Evolutionary conservation across 2,329 filamentous ascomycete species (phyloP).

Genomic region (Leptographium lundbergii): DNA sequence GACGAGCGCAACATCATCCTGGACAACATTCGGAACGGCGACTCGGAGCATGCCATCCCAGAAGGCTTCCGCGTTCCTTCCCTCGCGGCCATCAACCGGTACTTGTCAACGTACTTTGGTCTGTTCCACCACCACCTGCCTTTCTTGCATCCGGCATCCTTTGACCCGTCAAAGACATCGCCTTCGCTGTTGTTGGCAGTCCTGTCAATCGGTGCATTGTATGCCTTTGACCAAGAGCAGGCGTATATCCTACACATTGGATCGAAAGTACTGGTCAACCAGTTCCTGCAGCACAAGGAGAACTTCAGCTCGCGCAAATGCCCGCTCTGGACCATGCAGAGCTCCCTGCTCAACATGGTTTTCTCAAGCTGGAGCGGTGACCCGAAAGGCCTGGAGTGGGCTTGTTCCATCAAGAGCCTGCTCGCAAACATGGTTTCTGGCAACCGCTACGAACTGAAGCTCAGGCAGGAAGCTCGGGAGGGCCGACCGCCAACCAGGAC

Average conservation of each 20-base stretch:
- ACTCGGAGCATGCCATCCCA: constrained; percentile 69
- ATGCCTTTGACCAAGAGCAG: constrained; percentile 94
- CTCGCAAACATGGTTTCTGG: constrained; percentile 98
- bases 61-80: constrained; percentile 83
- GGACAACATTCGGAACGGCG: constrained; percentile 71
- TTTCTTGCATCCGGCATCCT: constrained; percentile 87
- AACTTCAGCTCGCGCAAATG: constrained; percentile 98
- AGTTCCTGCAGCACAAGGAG: constrained; percentile 95
- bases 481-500: constrained; percentile 61
- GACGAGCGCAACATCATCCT: constrained; percentile 76
- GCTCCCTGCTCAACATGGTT: constrained; percentile 93
- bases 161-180: constrained; percentile 66
- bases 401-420: constrained; percentile 95
- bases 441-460: constrained; percentile 90
- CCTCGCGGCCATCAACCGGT: constrained; percentile 72
- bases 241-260: constrained; percentile 96
- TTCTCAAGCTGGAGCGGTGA: constrained; percentile 99
- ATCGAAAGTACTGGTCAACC: constrained; percentile 91
- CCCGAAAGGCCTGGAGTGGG: constrained; percentile 94
- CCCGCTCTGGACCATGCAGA: constrained; percentile 96
- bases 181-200: constrained; percentile 79
- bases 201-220: constrained; percentile 87
- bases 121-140: constrained; percentile 95
- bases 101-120: constrained; percentile 91
- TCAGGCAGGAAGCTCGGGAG: constrained; percentile 78